Evolutionary conservation across 1,284 basidiomycete genomes (phyloP), one percentile per base, ranked within the genome.

Genomic region (Rugosomyces carneus): DNA sequence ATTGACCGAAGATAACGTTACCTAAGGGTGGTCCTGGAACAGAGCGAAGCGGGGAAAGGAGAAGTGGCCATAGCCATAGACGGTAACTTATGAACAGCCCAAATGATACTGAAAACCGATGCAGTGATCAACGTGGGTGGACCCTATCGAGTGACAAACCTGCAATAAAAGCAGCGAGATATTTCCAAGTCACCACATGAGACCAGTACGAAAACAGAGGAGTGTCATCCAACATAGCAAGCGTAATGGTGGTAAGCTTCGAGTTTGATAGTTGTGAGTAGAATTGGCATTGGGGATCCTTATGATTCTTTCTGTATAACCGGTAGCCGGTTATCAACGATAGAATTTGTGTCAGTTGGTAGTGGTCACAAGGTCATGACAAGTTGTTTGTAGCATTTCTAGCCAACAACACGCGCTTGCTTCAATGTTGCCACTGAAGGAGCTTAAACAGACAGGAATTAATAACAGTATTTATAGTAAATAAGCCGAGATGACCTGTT

Each of bases 21-120:
- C 62, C 62, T 11, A 62, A 36, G 6, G 64, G 59, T 9, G 64
- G 63, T 0, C 64, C 64, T 27, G 62, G 62, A n/a, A 66, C 43
- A n/a, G 59, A 53, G 23, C 62, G 59, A 37, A 66, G 53, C 8
- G 64, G 63, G 20, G 64, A 66, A 35, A 65, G 52, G 21, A 62
- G 27, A 32, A 55, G 59, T 1, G 64, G 64, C 55, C 59, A 62
- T 10, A 66, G 51, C 42, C 55, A 58, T 16, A 64, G 56, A 26
- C 55, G 52, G 42, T 64, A 53, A 9, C 57, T 37, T 6, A 57
- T 32, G 7, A 48, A 37, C 23, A 55, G 60, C 26, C 35, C 52
- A 19, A 56, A 36, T 45, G 51, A 57, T 27, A 43, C 61, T 61
- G 35, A 5, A 39, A 10, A 37, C 13, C 23, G 11, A 37, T 29